Percentiles rank a stretch among this genome's conserved stretches.
Conservation (phyloP, 2,329 filamentous ascomycete genomes). For the Lojkania enalia region DNA sequence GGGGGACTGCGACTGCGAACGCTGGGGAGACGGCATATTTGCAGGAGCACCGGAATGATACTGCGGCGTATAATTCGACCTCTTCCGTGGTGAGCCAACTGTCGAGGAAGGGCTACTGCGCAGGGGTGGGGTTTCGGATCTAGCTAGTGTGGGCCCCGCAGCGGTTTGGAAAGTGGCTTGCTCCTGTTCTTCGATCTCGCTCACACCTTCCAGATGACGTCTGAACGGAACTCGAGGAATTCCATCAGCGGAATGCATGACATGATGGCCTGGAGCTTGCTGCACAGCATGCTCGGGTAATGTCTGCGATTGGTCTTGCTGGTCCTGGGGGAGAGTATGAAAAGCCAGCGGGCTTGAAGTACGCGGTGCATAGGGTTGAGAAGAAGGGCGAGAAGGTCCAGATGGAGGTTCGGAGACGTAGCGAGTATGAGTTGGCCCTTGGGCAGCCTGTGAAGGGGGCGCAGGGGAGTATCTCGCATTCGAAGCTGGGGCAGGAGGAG, state of each 20-base stretch:
- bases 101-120: conserved; percentile 38
- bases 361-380: conserved; percentile 62
- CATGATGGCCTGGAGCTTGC: conserved; percentile 26
- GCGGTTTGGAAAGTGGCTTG: conserved; percentile 12
- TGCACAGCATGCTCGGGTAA: conserved; percentile 12
- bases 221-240: conserved; percentile 29
- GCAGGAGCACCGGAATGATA: conserved; percentile 46
- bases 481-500: conserved; percentile 24
- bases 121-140: conserved; percentile 40
- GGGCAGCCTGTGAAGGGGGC: conserved; percentile 38
- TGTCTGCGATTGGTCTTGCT: conserved; percentile 6
- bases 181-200: conserved; percentile 37
- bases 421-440: conserved; percentile 40
- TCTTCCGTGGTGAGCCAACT: conserved; percentile 47
- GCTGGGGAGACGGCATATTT: conserved; percentile 46
- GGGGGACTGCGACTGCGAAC: conserved; percentile 64
- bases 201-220: conserved; percentile 38
- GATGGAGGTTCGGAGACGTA: conserved; percentile 44
- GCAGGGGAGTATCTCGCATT: conserved; percentile 48
- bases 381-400: conserved; percentile 40
- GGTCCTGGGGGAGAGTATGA: conserved; percentile 44
- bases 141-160: conserved; percentile 23
- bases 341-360: conserved; percentile 67
- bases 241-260: conserved; percentile 33
- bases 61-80: conserved; percentile 50